A percentile compares a stretch with the other conserved stretches of the same genome.
phyloP scores from a whole-genome alignment of 2,329 filamentous ascomycete species.

The Aspergillus aculeatinus region DNA sequence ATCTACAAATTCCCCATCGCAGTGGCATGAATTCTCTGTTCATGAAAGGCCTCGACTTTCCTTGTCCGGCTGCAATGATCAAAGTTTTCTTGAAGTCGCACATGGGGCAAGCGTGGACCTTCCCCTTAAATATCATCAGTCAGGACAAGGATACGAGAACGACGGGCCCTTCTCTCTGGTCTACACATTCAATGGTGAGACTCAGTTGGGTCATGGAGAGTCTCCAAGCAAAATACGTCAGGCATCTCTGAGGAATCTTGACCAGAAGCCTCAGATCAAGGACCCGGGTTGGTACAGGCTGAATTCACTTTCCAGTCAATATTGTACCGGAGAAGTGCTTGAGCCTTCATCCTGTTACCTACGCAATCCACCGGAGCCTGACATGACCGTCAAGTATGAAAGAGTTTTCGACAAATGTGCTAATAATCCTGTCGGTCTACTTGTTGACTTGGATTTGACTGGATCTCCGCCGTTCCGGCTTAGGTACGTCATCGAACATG shows the following conservation, averaged over 20 bases:
- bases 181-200: slow-evolving; percentile 78
- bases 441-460: slow-evolving; percentile 83
- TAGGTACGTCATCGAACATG: slow-evolving; percentile 68
- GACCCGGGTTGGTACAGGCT: slow-evolving; percentile 84
- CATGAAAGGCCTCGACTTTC: slow-evolving; percentile 78
- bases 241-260: slow-evolving; percentile 56
- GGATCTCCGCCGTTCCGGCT: slow-evolving; percentile 91
- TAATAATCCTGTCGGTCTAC: slow-evolving; percentile 85
- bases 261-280: slow-evolving; percentile 66
- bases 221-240: slow-evolving; percentile 59
- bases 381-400: slow-evolving; percentile 69
- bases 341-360: slow-evolving; percentile 93
- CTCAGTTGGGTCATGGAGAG: slow-evolving; percentile 67
- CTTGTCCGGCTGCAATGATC: slow-evolving; percentile 72
- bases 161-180: slow-evolving; percentile 70
- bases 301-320: slow-evolving; percentile 73
- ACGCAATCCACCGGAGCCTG: slow-evolving; percentile 85
- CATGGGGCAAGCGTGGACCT: slow-evolving; percentile 68
- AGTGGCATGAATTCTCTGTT: slow-evolving; percentile 77
- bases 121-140: slow-evolving; percentile 68
- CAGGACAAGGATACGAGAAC: slow-evolving; percentile 56
- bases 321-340: slow-evolving; percentile 82
- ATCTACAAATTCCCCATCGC: slow-evolving; percentile 59
- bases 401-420: slow-evolving; percentile 94
- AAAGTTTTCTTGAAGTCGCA: slow-evolving; percentile 78